phyloP scores from a whole-genome alignment of 768 basidiomycete genomes.

The Podaxis rugospora region DNA sequence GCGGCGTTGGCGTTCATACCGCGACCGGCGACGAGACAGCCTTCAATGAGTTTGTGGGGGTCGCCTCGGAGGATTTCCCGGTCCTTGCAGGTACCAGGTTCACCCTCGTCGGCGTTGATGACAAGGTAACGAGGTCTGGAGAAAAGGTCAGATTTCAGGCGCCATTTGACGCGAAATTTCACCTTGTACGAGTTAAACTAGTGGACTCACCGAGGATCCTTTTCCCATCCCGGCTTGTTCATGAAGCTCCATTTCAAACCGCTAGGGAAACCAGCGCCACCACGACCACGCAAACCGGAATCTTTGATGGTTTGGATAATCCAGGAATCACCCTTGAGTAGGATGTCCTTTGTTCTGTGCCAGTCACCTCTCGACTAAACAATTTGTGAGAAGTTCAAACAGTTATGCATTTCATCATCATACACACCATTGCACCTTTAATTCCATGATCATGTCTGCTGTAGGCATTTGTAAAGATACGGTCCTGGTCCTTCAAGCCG shows the following conservation, averaged over 20 bases:
- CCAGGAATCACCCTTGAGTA: constrained; percentile 94
- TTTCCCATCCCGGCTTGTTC: constrained; percentile 99
- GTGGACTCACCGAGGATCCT: constrained; percentile 67
- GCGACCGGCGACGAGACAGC: constrained; percentile 94
- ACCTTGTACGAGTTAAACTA: background rate
- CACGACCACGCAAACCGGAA: constrained; percentile 91
- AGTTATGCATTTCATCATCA: background rate
- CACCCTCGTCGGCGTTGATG: constrained; percentile 97
- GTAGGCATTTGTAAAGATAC: constrained; percentile 91
- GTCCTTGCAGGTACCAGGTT: constrained; percentile 99
- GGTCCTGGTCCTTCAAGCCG: constrained; percentile 90
- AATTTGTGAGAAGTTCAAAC: background rate
- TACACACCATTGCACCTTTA: constrained; percentile 83
- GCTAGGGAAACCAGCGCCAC: constrained; percentile 95
- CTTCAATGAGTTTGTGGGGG: constrained; percentile 97
- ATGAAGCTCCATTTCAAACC: constrained; percentile 98
- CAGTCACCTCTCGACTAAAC: constrained; percentile 91
- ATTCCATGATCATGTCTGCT: constrained; percentile 86
- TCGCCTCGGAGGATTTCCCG: constrained; percentile 97
- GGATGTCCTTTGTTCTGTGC: constrained; percentile 96
- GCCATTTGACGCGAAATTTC: background rate
- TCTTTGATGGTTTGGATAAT: constrained; percentile 96
- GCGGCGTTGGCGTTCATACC: constrained; percentile 97
- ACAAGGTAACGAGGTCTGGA: constrained; percentile 90
- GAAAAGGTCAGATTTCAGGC: background rate